Conservation (phyloP, 2,329 filamentous ascomycete genomes). For the Elsinoe ampelina region DNA sequence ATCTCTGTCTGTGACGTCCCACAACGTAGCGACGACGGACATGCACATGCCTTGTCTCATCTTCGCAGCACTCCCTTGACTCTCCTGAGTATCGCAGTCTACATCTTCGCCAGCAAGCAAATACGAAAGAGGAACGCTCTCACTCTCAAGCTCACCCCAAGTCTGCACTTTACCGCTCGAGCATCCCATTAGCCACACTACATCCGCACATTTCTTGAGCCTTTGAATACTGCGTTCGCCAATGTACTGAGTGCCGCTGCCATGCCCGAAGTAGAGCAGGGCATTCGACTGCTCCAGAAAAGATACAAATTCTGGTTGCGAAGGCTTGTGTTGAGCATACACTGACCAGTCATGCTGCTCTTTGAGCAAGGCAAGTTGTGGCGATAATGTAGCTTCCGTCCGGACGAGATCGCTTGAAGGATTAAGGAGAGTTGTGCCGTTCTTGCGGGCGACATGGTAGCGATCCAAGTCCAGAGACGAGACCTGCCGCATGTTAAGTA, state of each 20-base stretch:
- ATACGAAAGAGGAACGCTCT: slow-evolving; percentile 84
- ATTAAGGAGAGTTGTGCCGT: slow-evolving; percentile 77
- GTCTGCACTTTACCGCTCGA: slow-evolving; percentile 74
- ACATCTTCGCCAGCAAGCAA: slow-evolving; percentile 63
- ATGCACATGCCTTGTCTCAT: slow-evolving; percentile 33
- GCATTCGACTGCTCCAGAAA: slow-evolving; percentile 59
- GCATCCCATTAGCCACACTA: slow-evolving; percentile 85
- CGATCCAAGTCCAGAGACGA: slow-evolving; percentile 19
- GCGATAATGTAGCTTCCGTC: slow-evolving; percentile 67
- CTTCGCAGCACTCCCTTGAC: neutral
- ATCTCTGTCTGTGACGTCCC: slow-evolving; percentile 97
- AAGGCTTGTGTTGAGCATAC: slow-evolving; percentile 60
- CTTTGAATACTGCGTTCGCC: slow-evolving; percentile 72
- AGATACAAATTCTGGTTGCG: slow-evolving; percentile 65
- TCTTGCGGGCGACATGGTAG: slow-evolving; percentile 42
- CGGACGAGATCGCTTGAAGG: slow-evolving; percentile 73
- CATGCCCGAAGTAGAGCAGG: slow-evolving; percentile 91
- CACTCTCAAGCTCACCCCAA: slow-evolving; percentile 80
- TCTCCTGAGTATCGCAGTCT: neutral
- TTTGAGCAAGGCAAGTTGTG: slow-evolving; percentile 45
- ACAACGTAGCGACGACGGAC: slow-evolving; percentile 83
- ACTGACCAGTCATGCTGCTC: slow-evolving; percentile 48
- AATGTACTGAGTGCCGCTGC: slow-evolving; percentile 89
- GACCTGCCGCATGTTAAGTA: slow-evolving; percentile 45
- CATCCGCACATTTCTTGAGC: slow-evolving; percentile 39